phyloP scores from a whole-genome alignment of 2,329 filamentous ascomycete species.

The Colletotrichum chlorophyti region DNA sequence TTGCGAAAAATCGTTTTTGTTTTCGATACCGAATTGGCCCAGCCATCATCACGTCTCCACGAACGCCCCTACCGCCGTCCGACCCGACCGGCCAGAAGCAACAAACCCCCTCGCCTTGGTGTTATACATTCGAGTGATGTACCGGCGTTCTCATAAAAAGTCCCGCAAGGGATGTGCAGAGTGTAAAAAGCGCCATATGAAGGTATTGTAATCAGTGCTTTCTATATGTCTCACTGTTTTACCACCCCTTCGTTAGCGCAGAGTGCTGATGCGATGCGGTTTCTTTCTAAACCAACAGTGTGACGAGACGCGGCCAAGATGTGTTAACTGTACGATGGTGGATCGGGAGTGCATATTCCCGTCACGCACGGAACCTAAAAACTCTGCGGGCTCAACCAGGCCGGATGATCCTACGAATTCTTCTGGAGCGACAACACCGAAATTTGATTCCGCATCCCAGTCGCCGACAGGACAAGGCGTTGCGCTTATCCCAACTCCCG shows the following conservation, averaged over 20 bases:
- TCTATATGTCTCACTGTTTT: background rate
- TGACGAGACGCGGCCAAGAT: conserved; percentile 38
- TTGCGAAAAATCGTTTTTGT: no score
- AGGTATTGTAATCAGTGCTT: no score
- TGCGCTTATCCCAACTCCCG: background rate
- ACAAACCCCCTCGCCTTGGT: no score
- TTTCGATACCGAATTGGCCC: no score
- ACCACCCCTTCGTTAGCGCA: background rate
- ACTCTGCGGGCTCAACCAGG: background rate
- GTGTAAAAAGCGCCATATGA: conserved; percentile 41
- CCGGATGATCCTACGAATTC: background rate
- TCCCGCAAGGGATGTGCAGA: conserved; percentile 39
- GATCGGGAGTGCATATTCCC: conserved; percentile 36
- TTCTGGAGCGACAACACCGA: background rate
- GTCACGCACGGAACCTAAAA: background rate
- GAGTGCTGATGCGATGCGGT: background rate
- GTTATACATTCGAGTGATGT: background rate
- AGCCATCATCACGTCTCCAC: no score
- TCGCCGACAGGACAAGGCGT: background rate
- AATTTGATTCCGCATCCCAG: background rate
- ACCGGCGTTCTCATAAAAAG: conserved; percentile 37
- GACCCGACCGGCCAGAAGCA: no score
- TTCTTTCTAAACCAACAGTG: conserved; percentile 31
- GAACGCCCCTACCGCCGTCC: no score
- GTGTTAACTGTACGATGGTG: conserved; percentile 37